Conservation (phyloP, 2,329 filamentous ascomycete species). For the Fonsecaea monophora region DNA sequence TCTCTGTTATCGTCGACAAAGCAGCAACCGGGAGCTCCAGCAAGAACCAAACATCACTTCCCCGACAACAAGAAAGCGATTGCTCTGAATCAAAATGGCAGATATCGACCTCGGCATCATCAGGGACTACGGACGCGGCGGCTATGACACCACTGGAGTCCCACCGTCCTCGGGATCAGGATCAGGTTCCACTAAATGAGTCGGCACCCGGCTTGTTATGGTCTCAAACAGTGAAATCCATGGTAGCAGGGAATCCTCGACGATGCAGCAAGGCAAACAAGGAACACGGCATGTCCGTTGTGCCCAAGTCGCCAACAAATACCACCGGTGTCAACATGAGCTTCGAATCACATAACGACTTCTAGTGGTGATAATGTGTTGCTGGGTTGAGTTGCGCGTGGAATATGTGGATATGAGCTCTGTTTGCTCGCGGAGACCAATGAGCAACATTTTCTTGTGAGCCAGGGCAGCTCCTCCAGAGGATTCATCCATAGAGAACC, state of each 20-base stretch:
- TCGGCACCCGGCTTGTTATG: not conserved
- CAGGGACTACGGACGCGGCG: slow-evolving; percentile 6
- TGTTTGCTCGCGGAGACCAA: not conserved
- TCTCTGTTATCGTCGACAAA: not conserved
- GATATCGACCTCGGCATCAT: not conserved
- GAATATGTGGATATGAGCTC: not conserved
- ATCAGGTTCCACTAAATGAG: slow-evolving; percentile 2
- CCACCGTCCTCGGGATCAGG: not conserved
- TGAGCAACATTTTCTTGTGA: not conserved
- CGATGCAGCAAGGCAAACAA: not conserved
- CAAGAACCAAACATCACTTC: not conserved
- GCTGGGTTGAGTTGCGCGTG: not conserved
- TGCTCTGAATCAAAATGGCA: not conserved
- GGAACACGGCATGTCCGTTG: not conserved
- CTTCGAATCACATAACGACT: not conserved
- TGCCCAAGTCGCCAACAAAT: not conserved
- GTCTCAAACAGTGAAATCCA: not conserved
- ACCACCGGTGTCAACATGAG: not conserved
- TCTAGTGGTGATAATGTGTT: not conserved
- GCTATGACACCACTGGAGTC: slow-evolving; percentile 10
- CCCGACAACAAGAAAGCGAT: not conserved
- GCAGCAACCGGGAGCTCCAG: not conserved
- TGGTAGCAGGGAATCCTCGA: not conserved
- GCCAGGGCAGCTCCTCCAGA: not conserved
- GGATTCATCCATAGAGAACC: not conserved